Conservation (phyloP, 331 rosid species). For the Rosa hybrid region DNA sequence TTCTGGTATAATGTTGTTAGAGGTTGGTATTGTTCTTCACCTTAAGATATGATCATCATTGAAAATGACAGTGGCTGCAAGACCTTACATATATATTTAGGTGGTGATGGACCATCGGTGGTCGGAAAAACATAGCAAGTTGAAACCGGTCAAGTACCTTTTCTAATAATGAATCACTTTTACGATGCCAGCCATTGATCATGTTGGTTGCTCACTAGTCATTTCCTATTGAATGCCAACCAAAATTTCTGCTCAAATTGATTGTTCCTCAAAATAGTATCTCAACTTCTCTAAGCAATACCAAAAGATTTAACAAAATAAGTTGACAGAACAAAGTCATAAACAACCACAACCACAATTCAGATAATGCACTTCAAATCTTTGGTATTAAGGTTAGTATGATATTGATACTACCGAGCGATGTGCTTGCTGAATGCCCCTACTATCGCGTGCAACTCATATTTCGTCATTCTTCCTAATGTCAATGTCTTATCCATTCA, state of each 20-base stretch:
- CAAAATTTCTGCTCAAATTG: not conserved
- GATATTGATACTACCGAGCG: not conserved
- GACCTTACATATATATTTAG: not conserved
- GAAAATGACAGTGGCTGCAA: not conserved
- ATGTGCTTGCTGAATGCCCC: not conserved
- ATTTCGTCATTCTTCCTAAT: too few relatives aligned
- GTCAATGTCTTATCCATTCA: too few relatives aligned
- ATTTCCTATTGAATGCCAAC: not conserved
- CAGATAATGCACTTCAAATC: not conserved
- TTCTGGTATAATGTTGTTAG: not conserved
- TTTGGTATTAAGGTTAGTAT: not conserved
- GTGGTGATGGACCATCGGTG: constrained; percentile 5
- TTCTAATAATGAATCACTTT: not conserved
- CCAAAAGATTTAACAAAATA: not conserved
- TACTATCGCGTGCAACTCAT: too few relatives aligned
- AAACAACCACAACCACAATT: not conserved
- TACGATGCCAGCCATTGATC: not conserved
- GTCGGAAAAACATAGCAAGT: not conserved
- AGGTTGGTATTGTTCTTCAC: not conserved
- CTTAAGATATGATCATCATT: not conserved
- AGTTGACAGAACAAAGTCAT: not conserved
- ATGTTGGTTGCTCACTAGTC: not conserved
- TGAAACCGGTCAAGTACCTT: not conserved
- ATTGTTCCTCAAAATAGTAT: not conserved
- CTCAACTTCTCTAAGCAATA: not conserved